phyloP scores from a whole-genome alignment of 176 grass and related monocot species.

The Themeda triandra region DNA sequence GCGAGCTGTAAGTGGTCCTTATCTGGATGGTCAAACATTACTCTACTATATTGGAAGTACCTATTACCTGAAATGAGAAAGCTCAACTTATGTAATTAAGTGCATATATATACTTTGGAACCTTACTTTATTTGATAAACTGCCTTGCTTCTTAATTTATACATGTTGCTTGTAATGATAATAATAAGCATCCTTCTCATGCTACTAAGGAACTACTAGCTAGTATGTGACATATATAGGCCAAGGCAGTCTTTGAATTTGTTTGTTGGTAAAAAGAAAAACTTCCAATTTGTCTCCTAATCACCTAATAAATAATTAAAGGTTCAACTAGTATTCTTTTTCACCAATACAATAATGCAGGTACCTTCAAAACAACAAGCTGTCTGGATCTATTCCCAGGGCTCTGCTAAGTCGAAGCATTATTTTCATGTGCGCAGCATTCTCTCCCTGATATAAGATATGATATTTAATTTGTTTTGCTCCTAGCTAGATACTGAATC shows the following conservation, averaged over 20 bases:
- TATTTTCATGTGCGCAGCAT: conserved; percentile 47
- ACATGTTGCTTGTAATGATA: not conserved
- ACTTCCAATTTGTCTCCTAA: not conserved
- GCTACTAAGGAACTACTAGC: not conserved
- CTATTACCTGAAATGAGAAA: not conserved
- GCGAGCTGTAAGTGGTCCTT: conserved; percentile 64
- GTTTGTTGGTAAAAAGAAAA: not conserved
- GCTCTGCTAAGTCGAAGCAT: conserved; percentile 64
- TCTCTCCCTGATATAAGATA: not conserved
- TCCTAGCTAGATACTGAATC: not conserved
- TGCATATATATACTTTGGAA: not conserved
- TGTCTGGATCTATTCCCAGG: conserved; percentile 61
- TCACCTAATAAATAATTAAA: too few relatives aligned
- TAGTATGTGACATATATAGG: not conserved
- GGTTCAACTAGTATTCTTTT: too few relatives aligned
- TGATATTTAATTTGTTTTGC: not conserved
- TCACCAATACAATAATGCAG: conserved; percentile 28
- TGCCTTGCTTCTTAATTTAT: not conserved
- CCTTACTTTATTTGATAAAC: not conserved
- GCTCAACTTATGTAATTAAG: not conserved
- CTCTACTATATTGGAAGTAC: not conserved
- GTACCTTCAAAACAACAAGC: conserved; percentile 77
- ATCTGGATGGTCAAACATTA: not conserved
- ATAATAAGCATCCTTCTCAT: not conserved
- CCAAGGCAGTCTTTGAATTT: not conserved